Base-by-base conservation (phyloP, 2,329 filamentous ascomycete species). In the Paecilomyces variotii region DNA sequence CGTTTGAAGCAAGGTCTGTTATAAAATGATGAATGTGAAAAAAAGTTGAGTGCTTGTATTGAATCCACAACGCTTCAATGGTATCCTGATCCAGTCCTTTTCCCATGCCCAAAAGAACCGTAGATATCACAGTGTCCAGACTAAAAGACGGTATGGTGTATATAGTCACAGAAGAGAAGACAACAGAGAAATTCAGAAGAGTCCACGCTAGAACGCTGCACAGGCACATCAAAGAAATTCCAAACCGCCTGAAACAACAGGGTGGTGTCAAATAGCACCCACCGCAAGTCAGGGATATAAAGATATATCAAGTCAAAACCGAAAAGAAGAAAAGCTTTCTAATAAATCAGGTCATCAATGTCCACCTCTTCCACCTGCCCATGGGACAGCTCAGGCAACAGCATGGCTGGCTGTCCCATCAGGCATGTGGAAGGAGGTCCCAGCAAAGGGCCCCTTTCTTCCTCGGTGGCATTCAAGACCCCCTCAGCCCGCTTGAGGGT, bases 401-500 rank as follows among this genome's bases (percentile, higher is more conserved):
- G 55, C 63, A 67, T 67, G 1, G 67, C 70, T 11, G 72, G 66
- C 28, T 68, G 71, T 24, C 72, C 72, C 59, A 75, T 74, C 3
- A 75, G 60, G 19, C 74, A 65, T 3, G 63, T 56, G 1, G 63
- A 63, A 4, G 62, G 65, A 4, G 64, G 64, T 28, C 67, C 64
- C 50, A 91, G 75, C 90, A 90, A 96, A 6, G 86, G 83, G 0
- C 92, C 93, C 74, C 91, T 92, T 80, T 97, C 92, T 65, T 93
- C 90, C 0, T 89, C 86, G 0, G 88, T 93, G 4, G 91, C 88
- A 61, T 81, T 82, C 65, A 87, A 86, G 69, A 97, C 87, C 28
- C 88, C 93, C 65, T 95, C 85, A n/a, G 92, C 91, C 32, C 93
- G 85, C 73, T 89, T 88, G 71, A 97, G 74, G 1, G 92, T 97